Percentiles rank a stretch among this genome's conserved stretches.
Conservation (phyloP, 768 basidiomycete genomes). For the Boletus sensibilis region DNA sequence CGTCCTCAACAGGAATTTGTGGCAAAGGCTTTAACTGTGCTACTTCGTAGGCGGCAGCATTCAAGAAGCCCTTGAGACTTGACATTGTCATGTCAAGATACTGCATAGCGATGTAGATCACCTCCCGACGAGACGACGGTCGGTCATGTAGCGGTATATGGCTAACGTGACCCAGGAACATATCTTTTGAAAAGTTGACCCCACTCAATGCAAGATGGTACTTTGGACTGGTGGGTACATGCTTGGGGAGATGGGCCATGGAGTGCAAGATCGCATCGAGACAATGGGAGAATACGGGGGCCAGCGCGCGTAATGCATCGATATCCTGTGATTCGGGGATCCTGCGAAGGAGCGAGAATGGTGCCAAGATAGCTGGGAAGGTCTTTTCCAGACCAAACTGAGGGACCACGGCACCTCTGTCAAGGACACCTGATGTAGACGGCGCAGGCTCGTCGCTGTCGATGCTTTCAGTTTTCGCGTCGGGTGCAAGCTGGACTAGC, state of each 20-base stretch:
- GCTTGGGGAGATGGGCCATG: constrained; percentile 23
- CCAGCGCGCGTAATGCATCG: constrained; percentile 29
- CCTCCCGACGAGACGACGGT: constrained; percentile 4
- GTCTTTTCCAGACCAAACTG: constrained; percentile 34
- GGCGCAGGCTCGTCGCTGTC: constrained; percentile 27
- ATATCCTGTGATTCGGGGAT: constrained; percentile 26
- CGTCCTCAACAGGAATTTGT: constrained; percentile 13
- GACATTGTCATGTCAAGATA: constrained; percentile 33
- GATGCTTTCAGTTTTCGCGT: constrained; percentile 24
- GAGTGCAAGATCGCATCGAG: constrained; percentile 31
- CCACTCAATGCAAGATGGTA: constrained; percentile 22
- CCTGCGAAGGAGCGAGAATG: constrained; percentile 28
- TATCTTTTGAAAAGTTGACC: constrained; percentile 21
- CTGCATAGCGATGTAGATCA: constrained; percentile 22
- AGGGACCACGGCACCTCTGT: constrained; percentile 4
- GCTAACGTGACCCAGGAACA: constrained; percentile 24
- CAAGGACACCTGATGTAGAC: constrained; percentile 18
- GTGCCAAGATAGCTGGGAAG: constrained; percentile 37
- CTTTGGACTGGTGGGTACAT: constrained; percentile 18
- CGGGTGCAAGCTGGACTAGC: not conserved
- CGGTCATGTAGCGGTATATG: constrained; percentile 4
- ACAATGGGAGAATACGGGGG: constrained; percentile 22
- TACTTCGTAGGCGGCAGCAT: constrained; percentile 29
- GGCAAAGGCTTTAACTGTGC: constrained; percentile 30
- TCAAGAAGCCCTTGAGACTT: constrained; percentile 33